Conservation (phyloP, 306 rosid species). For the Biancaea sappan region DNA sequence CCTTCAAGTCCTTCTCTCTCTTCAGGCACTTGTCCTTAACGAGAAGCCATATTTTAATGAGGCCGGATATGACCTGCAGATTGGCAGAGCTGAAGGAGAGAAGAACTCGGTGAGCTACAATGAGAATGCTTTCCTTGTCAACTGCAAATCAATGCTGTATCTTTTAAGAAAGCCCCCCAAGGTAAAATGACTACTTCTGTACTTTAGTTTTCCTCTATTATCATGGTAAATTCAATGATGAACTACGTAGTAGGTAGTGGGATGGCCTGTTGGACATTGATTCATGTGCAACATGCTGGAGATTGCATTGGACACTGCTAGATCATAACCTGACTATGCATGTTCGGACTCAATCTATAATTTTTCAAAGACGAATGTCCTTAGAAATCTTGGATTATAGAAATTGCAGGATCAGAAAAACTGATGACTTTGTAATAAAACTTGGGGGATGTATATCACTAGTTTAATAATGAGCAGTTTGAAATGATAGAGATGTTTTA, state of each 20-base stretch:
- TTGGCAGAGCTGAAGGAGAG: conserved; percentile 95
- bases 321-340: conserved; percentile 11
- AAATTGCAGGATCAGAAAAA: neutral
- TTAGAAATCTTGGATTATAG: neutral
- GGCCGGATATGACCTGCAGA: conserved; percentile 93
- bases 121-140: conserved; percentile 87
- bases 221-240: neutral
- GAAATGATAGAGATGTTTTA: neutral
- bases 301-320: neutral
- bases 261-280: conserved; percentile 8
- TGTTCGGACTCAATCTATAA: neutral
- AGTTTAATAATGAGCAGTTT: conserved; percentile 2
- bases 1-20: conserved; percentile 96
- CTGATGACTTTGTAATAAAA: neutral
- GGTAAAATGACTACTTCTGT: conserved; percentile 50
- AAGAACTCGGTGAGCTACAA: conserved; percentile 89
- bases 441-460: neutral
- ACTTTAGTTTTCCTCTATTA: conserved; percentile 5
- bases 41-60: conserved; percentile 98
- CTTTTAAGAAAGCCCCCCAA: conserved; percentile 68
- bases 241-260: neutral
- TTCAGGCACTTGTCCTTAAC: conserved; percentile 95
- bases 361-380: neutral
- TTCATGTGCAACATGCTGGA: neutral
- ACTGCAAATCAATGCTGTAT: conserved; percentile 83